Evolutionary conservation across 305 asterid genomes (phyloP), one percentile per base, ranked within the genome.

Genomic region (Fraxinus velutina): DNA sequence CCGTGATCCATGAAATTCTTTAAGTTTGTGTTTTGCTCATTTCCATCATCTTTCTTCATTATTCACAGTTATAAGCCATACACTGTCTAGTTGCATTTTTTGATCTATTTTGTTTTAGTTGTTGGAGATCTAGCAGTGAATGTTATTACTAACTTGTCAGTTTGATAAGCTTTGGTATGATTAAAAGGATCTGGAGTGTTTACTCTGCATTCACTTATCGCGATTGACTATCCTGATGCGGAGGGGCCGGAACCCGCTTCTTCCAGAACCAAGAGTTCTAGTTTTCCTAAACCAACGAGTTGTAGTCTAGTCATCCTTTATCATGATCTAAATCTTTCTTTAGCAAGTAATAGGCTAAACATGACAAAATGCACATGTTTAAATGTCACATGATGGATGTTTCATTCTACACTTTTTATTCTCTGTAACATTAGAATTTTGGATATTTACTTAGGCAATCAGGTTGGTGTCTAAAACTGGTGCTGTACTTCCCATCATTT

Each of bases 391-490:
- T 30, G 50, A 47, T 80, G 72, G 5, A 60, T 71, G 36, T 30
- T 68, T 62, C 62, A 68, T 34, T 42, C 57, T 30, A 37, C 60
- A 15, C n/a, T 33, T 37, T 47, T 37, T 47, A 30, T 34, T 72
- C 47, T 34, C 6, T 21, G 10, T 62, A 22, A 62, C 15, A 22
- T 22, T 24, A 62, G 15, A 74, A 83, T 78, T 76, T 36, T 78
- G 64, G 64, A 80, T 81, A 78, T 86, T 76, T 62, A 22, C 72
- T 79, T 86, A 94, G 98, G 98, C 98, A 75, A 88, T 94, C 60
- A 80, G 85, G 82, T 85, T 94, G 95, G 74, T 93, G 86, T 83
- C 96, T 5, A 84, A 86, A 83, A 68, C 81, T 37, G 86, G 89
- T 10, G 88, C 85, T 81, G 79, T 84, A 73, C 87, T 89, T 87